A percentile compares a stretch with the other conserved stretches of the same genome.
Evolutionary conservation across 306 rosid species (phyloP).

Genomic region (Luffa acutangula): DNA sequence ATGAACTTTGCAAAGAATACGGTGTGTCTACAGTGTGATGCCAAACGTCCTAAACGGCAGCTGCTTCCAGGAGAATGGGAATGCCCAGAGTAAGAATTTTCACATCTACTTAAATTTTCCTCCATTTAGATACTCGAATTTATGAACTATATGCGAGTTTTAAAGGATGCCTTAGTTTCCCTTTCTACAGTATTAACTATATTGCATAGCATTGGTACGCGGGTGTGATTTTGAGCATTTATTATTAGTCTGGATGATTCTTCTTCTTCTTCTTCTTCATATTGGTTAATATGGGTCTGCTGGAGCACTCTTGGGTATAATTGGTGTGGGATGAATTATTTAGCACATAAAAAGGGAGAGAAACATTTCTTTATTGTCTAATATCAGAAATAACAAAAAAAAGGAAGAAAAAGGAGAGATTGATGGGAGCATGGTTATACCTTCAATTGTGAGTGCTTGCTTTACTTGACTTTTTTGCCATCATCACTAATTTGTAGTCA

Average conservation of each 20-base stretch:
- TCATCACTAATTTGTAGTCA: neutral
- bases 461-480: neutral
- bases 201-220: neutral
- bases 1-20: constrained; percentile 91
- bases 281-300: neutral
- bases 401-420: neutral
- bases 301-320: neutral
- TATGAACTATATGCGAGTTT: neutral
- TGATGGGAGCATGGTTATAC: neutral
- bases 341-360: neutral
- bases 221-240: neutral
- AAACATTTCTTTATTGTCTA: neutral
- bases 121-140: neutral
- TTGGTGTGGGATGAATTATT: neutral
- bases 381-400: neutral
- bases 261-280: neutral
- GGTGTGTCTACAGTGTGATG: constrained; percentile 89
- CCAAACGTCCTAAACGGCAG: constrained; percentile 96
- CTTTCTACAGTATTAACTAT: neutral
- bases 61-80: constrained; percentile 99
- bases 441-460: neutral
- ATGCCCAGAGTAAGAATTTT: constrained; percentile 77
- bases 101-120: constrained; percentile 3
- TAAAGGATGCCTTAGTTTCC: neutral
- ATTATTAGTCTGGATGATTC: neutral